phyloP scores from a whole-genome alignment of 2,329 filamentous ascomycete species.

The Aspergillus piperis region DNA sequence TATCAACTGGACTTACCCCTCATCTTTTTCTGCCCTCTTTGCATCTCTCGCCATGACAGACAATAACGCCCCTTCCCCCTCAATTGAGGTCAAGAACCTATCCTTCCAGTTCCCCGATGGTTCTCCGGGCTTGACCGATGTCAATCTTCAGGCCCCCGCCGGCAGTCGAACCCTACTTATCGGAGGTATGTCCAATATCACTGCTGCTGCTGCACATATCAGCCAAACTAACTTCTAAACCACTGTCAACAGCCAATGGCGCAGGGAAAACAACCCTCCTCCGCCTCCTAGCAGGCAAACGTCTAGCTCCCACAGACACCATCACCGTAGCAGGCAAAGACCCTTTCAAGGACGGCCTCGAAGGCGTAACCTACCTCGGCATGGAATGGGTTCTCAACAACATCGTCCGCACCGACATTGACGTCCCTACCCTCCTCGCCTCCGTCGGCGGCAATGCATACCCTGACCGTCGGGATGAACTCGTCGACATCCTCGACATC shows the following conservation, averaged over 20 bases:
- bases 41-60: slow-evolving; percentile 22
- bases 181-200: slow-evolving; percentile 59
- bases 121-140: slow-evolving; percentile 72
- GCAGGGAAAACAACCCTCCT: slow-evolving; percentile 97
- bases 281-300: slow-evolving; percentile 90
- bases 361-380: slow-evolving; percentile 95
- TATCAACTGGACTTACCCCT: not conserved
- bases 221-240: slow-evolving; percentile 11
- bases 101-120: slow-evolving; percentile 89
- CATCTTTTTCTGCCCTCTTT: not conserved
- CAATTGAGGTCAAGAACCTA: slow-evolving; percentile 73
- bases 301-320: slow-evolving; percentile 74
- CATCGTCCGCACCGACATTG: slow-evolving; percentile 93
- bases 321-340: slow-evolving; percentile 81
- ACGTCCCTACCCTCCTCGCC: slow-evolving; percentile 78
- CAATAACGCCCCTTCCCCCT: slow-evolving; percentile 38
- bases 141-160: slow-evolving; percentile 75
- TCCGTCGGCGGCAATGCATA: slow-evolving; percentile 86
- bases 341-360: slow-evolving; percentile 84
- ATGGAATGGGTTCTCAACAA: slow-evolving; percentile 98
- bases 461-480: slow-evolving; percentile 78
- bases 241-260: slow-evolving; percentile 68
- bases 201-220: not conserved
- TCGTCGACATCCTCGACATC: slow-evolving; percentile 86
- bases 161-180: slow-evolving; percentile 87